Evolutionary conservation across 1,284 basidiomycete species (phyloP), one percentile per base, ranked within the genome.

Genomic region (Neonothopanus nambi): DNA sequence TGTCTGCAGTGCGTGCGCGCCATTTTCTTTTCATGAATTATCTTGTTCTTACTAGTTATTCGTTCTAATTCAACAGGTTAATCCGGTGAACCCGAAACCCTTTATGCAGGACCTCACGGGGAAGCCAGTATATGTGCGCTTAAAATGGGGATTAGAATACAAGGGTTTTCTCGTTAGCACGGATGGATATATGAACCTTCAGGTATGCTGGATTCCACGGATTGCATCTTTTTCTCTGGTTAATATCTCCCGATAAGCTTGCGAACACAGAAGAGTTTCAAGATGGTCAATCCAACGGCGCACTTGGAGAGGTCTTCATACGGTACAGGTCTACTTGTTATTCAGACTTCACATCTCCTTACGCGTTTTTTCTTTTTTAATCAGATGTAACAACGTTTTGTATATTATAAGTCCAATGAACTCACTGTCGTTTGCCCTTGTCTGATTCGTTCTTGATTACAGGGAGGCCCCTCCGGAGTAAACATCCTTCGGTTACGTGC

Each of bases 91-190:
- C 75, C 96, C 97, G 17, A 98, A 98, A 76, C 97, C 97, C 7
- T 99, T 99, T 76, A 83, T 99, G 65, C 94, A 98, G 75, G 93
- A 97, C 71, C 86, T 98, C 64, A 98, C 96, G 23, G 97, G 97
- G 64, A 98, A 99, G 80, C 90, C 91, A 42, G 93, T 98, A 47
- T 90, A 87, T 65, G 95, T 99, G 55, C 84, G 87, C 57, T 84
- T 99, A 68, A 99, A 99, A 78, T 99, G 97, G 97, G 97, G 97
- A 58, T 81, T 98, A 59, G 95, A 98, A 71, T 99, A 99, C 82
- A 98, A 95, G 78, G 96, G 97, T 45, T 99, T 96, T 77, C 82
- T 99, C 57, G 96, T 99, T 61, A 96, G 93, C 68, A 98, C 96
- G 5, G 97, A 99, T 73, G 93, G 93, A 26, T 99, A 98, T 77